A percentile compares a stretch with the other conserved stretches of the same genome.
Conservation (phyloP, 192 early-diverging fungal species). For the Backusella mclennaniae region DNA sequence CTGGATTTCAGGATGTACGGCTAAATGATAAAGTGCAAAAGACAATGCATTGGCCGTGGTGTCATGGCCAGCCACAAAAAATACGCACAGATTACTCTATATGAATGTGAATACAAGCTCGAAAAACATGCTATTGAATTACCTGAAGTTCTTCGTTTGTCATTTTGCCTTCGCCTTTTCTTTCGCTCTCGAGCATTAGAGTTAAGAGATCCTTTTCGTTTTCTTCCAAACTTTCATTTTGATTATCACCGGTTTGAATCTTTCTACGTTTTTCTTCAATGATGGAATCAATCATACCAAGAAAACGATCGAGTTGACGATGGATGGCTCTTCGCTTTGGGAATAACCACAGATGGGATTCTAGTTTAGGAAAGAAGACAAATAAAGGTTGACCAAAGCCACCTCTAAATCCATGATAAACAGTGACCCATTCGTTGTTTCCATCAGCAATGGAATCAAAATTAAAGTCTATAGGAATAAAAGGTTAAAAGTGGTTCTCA, state of each 20-base stretch:
- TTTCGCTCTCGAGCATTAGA: conserved; percentile 27
- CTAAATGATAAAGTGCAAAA: conserved; percentile 48
- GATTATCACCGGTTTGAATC: neutral
- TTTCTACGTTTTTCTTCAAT: conserved; percentile 19
- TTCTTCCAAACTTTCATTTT: conserved; percentile 8
- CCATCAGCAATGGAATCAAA: neutral
- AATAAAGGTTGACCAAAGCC: conserved; percentile 46
- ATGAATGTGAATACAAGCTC: neutral
- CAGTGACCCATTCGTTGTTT: conserved; percentile 38
- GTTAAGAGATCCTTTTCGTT: conserved; percentile 32
- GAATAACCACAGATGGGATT: conserved; percentile 12
- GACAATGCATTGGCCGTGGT: conserved; percentile 57
- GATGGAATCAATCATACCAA: neutral
- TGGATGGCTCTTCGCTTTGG: conserved; percentile 4
- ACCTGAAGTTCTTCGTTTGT: conserved; percentile 10
- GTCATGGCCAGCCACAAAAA: conserved; percentile 60
- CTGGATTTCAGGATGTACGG: conserved; percentile 49
- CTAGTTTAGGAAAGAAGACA: conserved; percentile 54
- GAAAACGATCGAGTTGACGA: conserved; percentile 7
- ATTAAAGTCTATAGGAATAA: neutral
- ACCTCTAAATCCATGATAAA: conserved; percentile 47
- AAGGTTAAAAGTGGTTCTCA: too few species aligned
- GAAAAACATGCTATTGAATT: neutral
- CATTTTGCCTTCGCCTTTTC: neutral
- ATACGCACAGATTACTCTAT: conserved; percentile 34